These are phyloP conservation scores for Aspergillus sp. DNA, from an alignment of 2,329 filamentous ascomycete genomes.

Conservation along the genomic window DNA sequence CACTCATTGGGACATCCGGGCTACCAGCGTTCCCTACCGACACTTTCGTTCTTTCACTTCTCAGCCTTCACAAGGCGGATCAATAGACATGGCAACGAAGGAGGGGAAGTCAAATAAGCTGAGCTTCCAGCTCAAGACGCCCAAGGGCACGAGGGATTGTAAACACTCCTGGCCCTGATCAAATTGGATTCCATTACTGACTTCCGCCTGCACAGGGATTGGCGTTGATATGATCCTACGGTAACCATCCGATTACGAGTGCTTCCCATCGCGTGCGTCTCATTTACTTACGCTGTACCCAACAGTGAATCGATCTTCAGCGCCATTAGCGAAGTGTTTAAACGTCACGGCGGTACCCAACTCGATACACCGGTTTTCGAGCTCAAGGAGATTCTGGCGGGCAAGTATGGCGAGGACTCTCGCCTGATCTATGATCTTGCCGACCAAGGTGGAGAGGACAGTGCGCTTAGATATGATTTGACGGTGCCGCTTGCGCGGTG, in stretches of 20 bases:
- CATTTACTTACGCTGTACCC: constrained; percentile 1
- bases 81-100: constrained; percentile 23
- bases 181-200: not conserved
- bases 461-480: constrained; percentile 81
- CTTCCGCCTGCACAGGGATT: constrained; percentile 3
- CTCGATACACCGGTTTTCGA: constrained; percentile 85
- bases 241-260: not conserved
- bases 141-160: constrained; percentile 88
- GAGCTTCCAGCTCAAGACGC: constrained; percentile 74
- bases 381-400: constrained; percentile 78
- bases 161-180: not conserved
- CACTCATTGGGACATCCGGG: constrained; percentile 9
- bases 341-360: constrained; percentile 75
- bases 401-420: constrained; percentile 90
- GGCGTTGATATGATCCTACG: constrained; percentile 13
- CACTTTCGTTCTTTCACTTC: constrained; percentile 10
- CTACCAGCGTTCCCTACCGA: constrained; percentile 3
- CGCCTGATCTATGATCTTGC: constrained; percentile 89
- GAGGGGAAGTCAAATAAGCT: constrained; percentile 40
- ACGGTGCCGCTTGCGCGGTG: constrained; percentile 90
- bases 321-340: constrained; percentile 76
- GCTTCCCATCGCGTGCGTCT: constrained; percentile 64
- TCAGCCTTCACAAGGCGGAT: not conserved
- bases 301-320: constrained; percentile 58
- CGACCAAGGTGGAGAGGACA: constrained; percentile 83